Conservation (phyloP, 768 basidiomycete species). For the Suillus bovinus region DNA sequence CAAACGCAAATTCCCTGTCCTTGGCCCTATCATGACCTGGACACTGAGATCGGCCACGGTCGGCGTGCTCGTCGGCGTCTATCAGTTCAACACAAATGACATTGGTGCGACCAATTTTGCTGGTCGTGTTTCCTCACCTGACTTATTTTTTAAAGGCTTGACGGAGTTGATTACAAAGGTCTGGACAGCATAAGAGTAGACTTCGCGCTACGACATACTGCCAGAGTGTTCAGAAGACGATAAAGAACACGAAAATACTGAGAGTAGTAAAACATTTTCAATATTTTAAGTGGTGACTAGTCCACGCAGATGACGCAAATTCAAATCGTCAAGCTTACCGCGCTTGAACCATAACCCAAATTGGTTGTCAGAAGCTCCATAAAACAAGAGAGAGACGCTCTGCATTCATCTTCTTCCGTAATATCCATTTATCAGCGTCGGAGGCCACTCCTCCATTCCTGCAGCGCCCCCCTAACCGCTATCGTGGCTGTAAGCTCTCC, state of each 20-base stretch:
- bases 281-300: not conserved
- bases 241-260: not conserved
- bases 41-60: constrained; percentile 72
- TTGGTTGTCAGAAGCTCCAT: not conserved
- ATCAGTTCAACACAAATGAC: constrained; percentile 99
- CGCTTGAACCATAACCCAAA: not conserved
- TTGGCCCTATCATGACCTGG: constrained; percentile 78
- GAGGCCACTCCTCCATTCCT: constrained; percentile 13
- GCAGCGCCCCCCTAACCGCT: constrained; percentile 22
- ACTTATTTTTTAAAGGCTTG: constrained; percentile 51
- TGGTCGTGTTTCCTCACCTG: constrained; percentile 6
- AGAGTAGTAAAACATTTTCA: not conserved
- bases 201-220: not conserved
- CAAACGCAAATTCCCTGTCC: constrained; percentile 83
- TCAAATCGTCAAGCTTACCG: not conserved
- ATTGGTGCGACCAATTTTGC: constrained; percentile 65
- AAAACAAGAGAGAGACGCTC: not conserved
- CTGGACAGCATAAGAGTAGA: constrained; percentile 67
- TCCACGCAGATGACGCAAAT: not conserved
- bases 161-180: constrained; percentile 82
- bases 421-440: constrained; percentile 24
- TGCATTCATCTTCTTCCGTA: constrained; percentile 50
- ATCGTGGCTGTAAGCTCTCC: constrained; percentile 84
- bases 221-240: not conserved
- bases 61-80: constrained; percentile 84